These are phyloP conservation scores for Alternaria gaisen DNA, from an alignment of 2,329 filamentous ascomycete genomes.

Conservation along the genomic window DNA sequence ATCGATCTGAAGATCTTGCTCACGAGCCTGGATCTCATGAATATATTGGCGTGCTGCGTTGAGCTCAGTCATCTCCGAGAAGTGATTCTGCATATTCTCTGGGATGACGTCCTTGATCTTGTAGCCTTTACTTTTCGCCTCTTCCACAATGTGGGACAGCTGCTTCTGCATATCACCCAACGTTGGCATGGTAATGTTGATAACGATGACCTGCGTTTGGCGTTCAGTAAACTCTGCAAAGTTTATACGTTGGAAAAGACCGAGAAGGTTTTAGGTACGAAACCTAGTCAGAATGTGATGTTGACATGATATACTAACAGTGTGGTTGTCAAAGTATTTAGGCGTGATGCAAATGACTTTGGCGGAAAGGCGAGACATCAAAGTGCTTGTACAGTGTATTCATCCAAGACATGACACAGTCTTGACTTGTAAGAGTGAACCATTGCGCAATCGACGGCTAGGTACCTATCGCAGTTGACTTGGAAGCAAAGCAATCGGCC, in stretches of 20 bases:
- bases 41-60: conserved; percentile 26
- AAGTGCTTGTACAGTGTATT: not conserved
- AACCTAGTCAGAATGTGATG: not conserved
- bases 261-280: not conserved
- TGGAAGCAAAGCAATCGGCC: not conserved
- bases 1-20: conserved; percentile 15
- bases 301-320: conserved; percentile 4
- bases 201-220: not conserved
- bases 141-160: conserved; percentile 20
- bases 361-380: not conserved
- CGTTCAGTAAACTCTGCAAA: not conserved
- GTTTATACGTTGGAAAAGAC: not conserved
- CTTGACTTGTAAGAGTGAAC: not conserved
- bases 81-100: conserved; percentile 18
- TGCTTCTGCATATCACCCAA: conserved; percentile 26
- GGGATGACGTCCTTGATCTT: conserved; percentile 27
- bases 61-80: conserved; percentile 21
- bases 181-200: conserved; percentile 15
- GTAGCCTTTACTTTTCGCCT: conserved; percentile 21
- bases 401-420: not conserved
- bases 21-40: conserved; percentile 23
- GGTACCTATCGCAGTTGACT: not conserved
- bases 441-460: not conserved
- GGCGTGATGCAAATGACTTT: not conserved
- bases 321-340: not conserved